A percentile compares a stretch with the other conserved stretches of the same genome.
These are phyloP conservation scores for Raffaelea ambrosiae DNA, from an alignment of 2,329 filamentous ascomycete genomes.

Conservation along the genomic window DNA sequence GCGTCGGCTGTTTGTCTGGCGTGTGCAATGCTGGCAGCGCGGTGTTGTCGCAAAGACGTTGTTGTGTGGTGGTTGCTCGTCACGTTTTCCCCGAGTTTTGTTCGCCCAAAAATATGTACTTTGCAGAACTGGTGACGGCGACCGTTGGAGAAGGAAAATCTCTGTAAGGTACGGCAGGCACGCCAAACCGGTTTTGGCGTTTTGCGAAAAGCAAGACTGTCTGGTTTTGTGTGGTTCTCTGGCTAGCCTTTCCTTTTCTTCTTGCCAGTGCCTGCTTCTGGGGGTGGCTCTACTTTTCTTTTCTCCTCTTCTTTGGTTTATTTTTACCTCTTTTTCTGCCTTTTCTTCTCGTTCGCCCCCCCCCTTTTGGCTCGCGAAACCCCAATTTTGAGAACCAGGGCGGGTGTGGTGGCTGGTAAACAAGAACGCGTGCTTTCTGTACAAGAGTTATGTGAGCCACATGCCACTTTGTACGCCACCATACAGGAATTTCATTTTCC, in stretches of 20 bases:
- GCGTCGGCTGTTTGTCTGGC: neutral
- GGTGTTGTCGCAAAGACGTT: neutral
- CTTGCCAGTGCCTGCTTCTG: neutral
- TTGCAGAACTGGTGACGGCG: neutral
- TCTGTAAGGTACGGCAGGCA: conserved; percentile 3
- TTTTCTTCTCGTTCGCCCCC: neutral
- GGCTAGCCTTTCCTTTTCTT: neutral
- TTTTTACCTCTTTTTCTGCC: conserved; percentile 1
- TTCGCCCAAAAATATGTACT: neutral
- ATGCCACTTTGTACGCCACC: conserved; percentile 8
- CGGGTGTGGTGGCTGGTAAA: conserved; percentile 8
- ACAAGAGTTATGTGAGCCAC: conserved; percentile 7
- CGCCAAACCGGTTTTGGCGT: conserved; percentile 9
- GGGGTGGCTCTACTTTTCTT: neutral
- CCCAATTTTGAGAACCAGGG: neutral
- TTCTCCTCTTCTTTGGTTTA: neutral
- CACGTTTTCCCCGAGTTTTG: neutral
- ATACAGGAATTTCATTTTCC: neutral
- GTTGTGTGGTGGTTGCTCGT: neutral
- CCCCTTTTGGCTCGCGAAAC: neutral
- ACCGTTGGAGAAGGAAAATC: neutral
- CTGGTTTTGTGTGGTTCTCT: neutral
- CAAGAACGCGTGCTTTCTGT: conserved; percentile 9
- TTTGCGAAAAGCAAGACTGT: too few relatives aligned
- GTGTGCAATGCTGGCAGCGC: neutral